Evolutionary conservation across 257 asterid genomes (phyloP), one percentile per base, ranked within the genome.

Genomic region (Nicotiana attenuata): DNA sequence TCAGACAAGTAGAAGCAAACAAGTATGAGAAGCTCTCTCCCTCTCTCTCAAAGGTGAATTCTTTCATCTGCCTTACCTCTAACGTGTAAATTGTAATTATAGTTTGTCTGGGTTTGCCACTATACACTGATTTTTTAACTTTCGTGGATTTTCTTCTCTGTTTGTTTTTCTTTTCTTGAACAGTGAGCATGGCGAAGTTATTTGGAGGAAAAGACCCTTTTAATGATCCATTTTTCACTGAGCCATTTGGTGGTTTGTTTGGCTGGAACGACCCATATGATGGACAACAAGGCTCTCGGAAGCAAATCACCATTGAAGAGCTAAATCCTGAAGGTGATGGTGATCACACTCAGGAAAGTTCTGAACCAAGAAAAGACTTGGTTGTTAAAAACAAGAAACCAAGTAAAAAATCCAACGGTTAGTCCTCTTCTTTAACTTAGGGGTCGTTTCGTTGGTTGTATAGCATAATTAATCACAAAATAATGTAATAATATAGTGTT

Each of bases 151-250:
- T 41, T 41, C 11, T 41, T 41, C 50, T 41, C 13, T 41, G 63
- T 75, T 75, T 50, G 63, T 75, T 75, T n/a, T 75, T 20, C 11
- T 75, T 20, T 75, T 75, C 45, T 75, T 50, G 63, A 50, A 75
- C 63, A 75, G 63, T 8, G 80, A 61, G 79, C 31, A 92, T 94
- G 98, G 87, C 86, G 53, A 84, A 85, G 75, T 89, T 91, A 67
- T 92, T 93, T 90, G 97, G 97, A 76, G 97, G 97, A 76, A 91
- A 91, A 50, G 85, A 83, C 84, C 96, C 96, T 7, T 93, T 94
- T 81, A 96, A 94, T 80, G 90, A 93, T 75, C 97, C 97, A 0
- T 93, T 94, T 61, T 93, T 92, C 81, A 88, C 91, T 65, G 91
- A 85, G 35, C 92, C 94, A 76, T 90, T 90, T 84, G 88, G 89